A percentile compares a stretch with the other conserved stretches of the same genome.
phyloP scores from a whole-genome alignment of 768 basidiomycete genomes.

The Tylopilus sp. region DNA sequence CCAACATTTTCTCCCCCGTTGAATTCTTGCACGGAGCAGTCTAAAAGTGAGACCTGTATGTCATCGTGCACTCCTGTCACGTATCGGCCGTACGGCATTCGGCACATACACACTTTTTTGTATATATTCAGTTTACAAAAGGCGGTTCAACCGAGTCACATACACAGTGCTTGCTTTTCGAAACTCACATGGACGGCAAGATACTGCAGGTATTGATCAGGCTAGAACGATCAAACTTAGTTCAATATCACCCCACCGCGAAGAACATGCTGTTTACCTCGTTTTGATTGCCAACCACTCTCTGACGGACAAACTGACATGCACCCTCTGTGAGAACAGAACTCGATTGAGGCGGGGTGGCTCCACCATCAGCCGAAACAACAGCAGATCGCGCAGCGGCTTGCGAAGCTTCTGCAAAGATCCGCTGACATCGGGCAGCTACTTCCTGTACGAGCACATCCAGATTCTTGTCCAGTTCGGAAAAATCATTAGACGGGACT shows the following conservation, averaged over 20 bases:
- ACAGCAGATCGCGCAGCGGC: constrained; percentile 62
- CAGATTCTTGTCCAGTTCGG: constrained; percentile 64
- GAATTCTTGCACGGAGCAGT: constrained; percentile 40
- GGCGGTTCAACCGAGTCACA: constrained; percentile 32
- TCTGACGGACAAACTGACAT: constrained; percentile 49
- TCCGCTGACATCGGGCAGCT: constrained; percentile 53
- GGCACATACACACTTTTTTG: constrained; percentile 54
- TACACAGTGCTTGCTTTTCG: constrained; percentile 43
- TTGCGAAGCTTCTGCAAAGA: constrained; percentile 60
- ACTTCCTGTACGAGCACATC: constrained; percentile 61
- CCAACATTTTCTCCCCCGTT: constrained; percentile 30
- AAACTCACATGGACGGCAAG: constrained; percentile 45
- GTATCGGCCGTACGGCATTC: constrained; percentile 46
- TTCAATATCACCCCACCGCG: constrained; percentile 22
- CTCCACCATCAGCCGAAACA: constrained; percentile 33
- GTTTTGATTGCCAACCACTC: constrained; percentile 43
- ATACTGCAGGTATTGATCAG: constrained; percentile 48
- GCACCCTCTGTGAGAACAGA: constrained; percentile 27
- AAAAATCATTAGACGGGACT: constrained; percentile 46
- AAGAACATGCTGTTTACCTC: constrained; percentile 43
- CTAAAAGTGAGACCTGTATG: constrained; percentile 47
- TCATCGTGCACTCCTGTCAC: constrained; percentile 36
- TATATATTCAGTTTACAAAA: constrained; percentile 32
- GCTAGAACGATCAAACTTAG: constrained; percentile 34
- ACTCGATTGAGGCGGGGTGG: constrained; percentile 30